phyloP scores from a whole-genome alignment of 2,329 filamentous ascomycete genomes.

The Pseudocercospora eumusae region DNA sequence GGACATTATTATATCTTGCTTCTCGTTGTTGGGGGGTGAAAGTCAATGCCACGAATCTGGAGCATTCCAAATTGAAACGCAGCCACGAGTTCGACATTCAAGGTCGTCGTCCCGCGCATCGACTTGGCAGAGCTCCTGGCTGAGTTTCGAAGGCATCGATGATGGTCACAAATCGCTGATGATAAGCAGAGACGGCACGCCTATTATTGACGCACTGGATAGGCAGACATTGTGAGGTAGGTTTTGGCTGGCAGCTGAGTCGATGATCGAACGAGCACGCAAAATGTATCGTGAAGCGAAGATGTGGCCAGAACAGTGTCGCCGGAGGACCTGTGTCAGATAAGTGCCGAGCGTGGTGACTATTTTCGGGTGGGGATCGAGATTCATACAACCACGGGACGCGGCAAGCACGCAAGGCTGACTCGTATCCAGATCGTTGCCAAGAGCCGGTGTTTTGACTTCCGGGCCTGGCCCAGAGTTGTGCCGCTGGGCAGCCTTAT shows the following conservation, averaged over 20 bases:
- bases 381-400: background rate
- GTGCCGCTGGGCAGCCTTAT: background rate
- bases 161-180: background rate
- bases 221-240: background rate
- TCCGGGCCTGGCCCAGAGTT: background rate
- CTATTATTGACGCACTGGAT: background rate
- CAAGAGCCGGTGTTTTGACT: background rate
- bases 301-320: background rate
- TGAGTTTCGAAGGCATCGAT: background rate
- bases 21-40: background rate
- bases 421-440: background rate
- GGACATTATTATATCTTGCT: background rate
- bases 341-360: background rate
- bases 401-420: constrained; percentile 2
- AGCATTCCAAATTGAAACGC: background rate
- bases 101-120: background rate
- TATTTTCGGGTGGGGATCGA: background rate
- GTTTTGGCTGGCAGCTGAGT: background rate
- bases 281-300: constrained; percentile 3
- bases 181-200: background rate
- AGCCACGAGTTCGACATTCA: background rate
- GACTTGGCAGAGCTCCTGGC: background rate
- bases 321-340: background rate
- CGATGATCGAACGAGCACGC: background rate
- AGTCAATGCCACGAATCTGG: background rate